Base-by-base conservation (phyloP, 768 basidiomycete species). In the Hygrocybe coccinea region DNA sequence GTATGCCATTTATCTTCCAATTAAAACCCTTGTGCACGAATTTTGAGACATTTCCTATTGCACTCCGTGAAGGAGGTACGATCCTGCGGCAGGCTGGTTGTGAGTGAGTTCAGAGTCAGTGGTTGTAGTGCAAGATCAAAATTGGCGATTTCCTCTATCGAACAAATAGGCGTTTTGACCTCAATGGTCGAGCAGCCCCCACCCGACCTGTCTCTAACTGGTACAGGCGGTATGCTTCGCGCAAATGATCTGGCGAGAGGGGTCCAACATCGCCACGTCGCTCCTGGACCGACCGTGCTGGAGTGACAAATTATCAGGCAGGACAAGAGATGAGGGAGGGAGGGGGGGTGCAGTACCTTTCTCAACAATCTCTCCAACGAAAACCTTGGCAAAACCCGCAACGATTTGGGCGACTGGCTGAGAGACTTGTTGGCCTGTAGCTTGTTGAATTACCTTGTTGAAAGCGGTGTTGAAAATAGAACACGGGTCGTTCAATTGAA, bases 311-410 rank as follows among this genome's bases (percentile, higher is more conserved):
- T 38, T 14, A 45, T 22, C 3, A 43, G 33, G 47, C 11, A 35
- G 38, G 60, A 38, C 21, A 24, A 15, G 19, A 43, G 24, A 44
- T 52, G n/a, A 24, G 34, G 29, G 45, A 34, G 6, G 21, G 14
- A 39, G 14, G 33, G 44, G 53, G 3, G 45, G 17, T 14, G 41
- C 63, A 76, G 54, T 48, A 90, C 91, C 91, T 72, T 87, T 89
- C 65, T 94, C 92, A 15, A 94, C 81, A 5, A 95, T 89, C 68
- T 95, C 92, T 2, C 93, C 93, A 2, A 95, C 91, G 57, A 94
- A 95, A 0, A 95, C 91, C 65, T 95, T 95, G 12, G 82, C 80
- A 55, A 95, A 88, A 58, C 93, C 93, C 5, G 91, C 91, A 2
- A 95, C 87, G 43, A 94, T 83, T 59, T 93, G 91, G 1, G 92